A percentile compares a stretch with the other conserved stretches of the same genome.
Conservation (phyloP, 352 stramenopile species). For the Pythium monospermum region DNA sequence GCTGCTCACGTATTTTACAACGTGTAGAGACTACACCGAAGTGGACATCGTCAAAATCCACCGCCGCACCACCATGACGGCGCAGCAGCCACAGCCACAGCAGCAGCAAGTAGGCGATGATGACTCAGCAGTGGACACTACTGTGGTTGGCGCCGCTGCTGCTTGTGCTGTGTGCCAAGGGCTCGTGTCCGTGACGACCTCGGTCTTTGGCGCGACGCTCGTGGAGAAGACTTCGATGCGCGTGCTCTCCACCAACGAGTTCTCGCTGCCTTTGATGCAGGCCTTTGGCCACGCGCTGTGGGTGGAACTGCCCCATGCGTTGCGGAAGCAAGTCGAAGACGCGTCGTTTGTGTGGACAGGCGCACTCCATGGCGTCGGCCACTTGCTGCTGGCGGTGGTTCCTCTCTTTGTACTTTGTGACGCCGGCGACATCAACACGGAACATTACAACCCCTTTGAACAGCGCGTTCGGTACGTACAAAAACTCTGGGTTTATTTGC, state of each 20-base stretch:
- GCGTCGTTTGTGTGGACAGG: slow-evolving; percentile 32
- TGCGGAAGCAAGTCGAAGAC: slow-evolving; percentile 39
- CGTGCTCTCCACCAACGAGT: slow-evolving; percentile 83
- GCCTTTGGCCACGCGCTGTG: slow-evolving; percentile 93
- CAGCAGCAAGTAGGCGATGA: slow-evolving; percentile 2
- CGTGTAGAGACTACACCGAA: slow-evolving; percentile 81
- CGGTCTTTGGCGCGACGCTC: slow-evolving; percentile 82
- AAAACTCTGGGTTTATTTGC: no score
- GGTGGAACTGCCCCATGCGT: slow-evolving; percentile 85
- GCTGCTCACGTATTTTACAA: slow-evolving; percentile 86
- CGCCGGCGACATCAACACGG: slow-evolving; percentile 68
- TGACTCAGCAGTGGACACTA: no score
- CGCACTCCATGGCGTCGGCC: slow-evolving; percentile 80
- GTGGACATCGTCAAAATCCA: slow-evolving; percentile 80
- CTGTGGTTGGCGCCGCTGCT: no score
- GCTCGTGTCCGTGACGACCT: slow-evolving; percentile 68
- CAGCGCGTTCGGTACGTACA: slow-evolving; percentile 38
- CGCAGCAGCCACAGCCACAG: not conserved
- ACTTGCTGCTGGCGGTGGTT: slow-evolving; percentile 89
- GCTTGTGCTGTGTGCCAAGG: slow-evolving; percentile 65
- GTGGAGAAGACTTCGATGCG: slow-evolving; percentile 77
- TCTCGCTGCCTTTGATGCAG: slow-evolving; percentile 95
- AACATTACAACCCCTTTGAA: slow-evolving; percentile 81
- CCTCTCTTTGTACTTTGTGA: slow-evolving; percentile 93
- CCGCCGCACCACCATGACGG: slow-evolving; percentile 5